Conservation (phyloP, 768 basidiomycete species). For the Amanita molliuscula region DNA sequence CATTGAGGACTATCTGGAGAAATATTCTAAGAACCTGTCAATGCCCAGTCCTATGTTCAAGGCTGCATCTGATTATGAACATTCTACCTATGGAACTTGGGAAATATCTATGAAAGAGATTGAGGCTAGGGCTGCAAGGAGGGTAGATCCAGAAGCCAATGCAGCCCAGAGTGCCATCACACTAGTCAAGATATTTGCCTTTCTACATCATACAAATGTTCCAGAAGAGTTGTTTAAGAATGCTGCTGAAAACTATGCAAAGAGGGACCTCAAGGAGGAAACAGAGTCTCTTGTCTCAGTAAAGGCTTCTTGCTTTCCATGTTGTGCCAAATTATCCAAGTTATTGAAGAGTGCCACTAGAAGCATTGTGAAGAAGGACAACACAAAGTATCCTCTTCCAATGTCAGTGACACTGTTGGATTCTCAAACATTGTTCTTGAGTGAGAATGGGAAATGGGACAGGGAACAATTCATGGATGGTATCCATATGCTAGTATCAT, state of each 20-base stretch:
- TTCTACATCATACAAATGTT: conserved; percentile 11
- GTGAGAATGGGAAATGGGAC: too few relatives aligned
- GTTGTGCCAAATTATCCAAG: too few relatives aligned
- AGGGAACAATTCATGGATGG: conserved; percentile 7
- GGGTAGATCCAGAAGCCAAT: background rate
- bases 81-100: conserved; percentile 12
- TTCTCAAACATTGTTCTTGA: background rate
- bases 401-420: background rate
- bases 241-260: background rate
- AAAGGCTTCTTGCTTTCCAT: too few relatives aligned
- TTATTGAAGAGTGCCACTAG: too few relatives aligned
- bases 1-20: conserved; percentile 9
- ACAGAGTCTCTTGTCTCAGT: background rate
- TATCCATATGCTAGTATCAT: too few relatives aligned
- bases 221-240: conserved; percentile 1
- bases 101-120: too few relatives aligned
- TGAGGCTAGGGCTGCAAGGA: conserved; percentile 2
- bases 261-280: background rate
- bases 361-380: too few relatives aligned
- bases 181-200: conserved; percentile 9
- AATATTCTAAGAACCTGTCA: conserved; percentile 4
- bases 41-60: conserved; percentile 5
- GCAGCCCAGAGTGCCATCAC: conserved; percentile 12
- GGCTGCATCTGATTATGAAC: conserved; percentile 10
- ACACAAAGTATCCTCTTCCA: background rate